Evolutionary conservation across 2,329 filamentous ascomycete genomes (phyloP).

Genomic region (Nemania bipapillata): DNA sequence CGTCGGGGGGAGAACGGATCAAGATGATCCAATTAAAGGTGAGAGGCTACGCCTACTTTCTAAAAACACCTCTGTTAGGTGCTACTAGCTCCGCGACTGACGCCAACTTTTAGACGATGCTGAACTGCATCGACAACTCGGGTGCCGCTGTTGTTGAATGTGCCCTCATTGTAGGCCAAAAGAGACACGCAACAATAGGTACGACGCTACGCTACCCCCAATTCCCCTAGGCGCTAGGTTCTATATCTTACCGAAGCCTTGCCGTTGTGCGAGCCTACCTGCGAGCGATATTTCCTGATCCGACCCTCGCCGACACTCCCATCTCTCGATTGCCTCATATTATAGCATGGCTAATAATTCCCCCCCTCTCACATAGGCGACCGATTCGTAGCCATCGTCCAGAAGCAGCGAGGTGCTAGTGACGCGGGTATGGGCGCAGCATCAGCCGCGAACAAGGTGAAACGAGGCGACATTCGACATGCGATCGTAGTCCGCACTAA

Average conservation of each 20-base stretch:
- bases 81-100: background rate
- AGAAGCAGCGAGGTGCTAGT: slow-evolving; percentile 88
- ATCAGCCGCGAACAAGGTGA: slow-evolving; percentile 87
- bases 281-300: background rate
- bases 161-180: slow-evolving; percentile 90
- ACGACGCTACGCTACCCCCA: slow-evolving; percentile 44
- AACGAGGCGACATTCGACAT: slow-evolving; percentile 94
- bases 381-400: slow-evolving; percentile 95
- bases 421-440: slow-evolving; percentile 77
- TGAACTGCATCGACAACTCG: slow-evolving; percentile 99
- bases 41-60: slow-evolving; percentile 18
- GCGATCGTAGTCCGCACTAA: slow-evolving; percentile 92
- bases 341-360: slow-evolving; percentile 9
- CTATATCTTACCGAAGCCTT: background rate
- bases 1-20: slow-evolving; percentile 49
- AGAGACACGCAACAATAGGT: slow-evolving; percentile 89
- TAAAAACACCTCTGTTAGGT: background rate
- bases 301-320: background rate
- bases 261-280: background rate
- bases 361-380: slow-evolving; percentile 76
- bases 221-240: background rate
- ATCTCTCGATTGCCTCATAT: background rate
- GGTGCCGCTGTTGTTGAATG: slow-evolving; percentile 97
- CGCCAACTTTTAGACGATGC: slow-evolving; percentile 77
- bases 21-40: slow-evolving; percentile 95